Evolutionary conservation across 2,329 filamentous ascomycete species (phyloP), one percentile per base, ranked within the genome.

Genomic region (Colletotrichum horii): DNA sequence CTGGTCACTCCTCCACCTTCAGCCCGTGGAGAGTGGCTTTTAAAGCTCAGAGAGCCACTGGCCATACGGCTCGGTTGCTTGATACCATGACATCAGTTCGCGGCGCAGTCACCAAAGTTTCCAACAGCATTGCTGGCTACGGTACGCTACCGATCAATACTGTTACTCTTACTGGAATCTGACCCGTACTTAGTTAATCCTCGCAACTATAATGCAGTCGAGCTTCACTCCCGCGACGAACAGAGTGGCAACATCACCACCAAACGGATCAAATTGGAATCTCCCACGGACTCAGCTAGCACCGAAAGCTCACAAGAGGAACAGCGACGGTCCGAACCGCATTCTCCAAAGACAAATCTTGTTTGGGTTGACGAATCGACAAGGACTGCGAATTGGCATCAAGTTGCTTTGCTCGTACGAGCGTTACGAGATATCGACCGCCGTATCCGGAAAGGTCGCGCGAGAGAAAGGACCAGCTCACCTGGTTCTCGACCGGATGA

Each of bases 71-170:
- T 64, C 62, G 74, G 71, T 60, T 75, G 36, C 22, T 65, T 55
- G 26, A 66, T 76, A 76, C 70, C 71, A 76, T 76, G 74, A 76
- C 74, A 64, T 76, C 74, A 66, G 74, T 76, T 30, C 60, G 71
- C 26, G 74, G 74, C 65, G 66, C 74, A 19, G 71, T 76, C n/a
- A 70, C 30, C 48, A 76, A 75, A 52, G 70, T 76, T 26, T 76
- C 74, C 24, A 69, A 65, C 61, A 74, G 66, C 55, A 71, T 76
- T 70, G 60, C 66, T 66, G 74, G 74, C 52, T 76, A 70, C 56
- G 74, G 74, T 75, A 48, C 32, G 60, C 38, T 28, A 12, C 22
- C n/a, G 22, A 14, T 22, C 24, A 22, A 65, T 22, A 15, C 15
- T n/a, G 19, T 26, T 28, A 24, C 56, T 22, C 19, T 26, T 22